These are phyloP conservation scores for Ajuga reptans DNA, from an alignment of 305 asterid species.

Conservation along the genomic window DNA sequence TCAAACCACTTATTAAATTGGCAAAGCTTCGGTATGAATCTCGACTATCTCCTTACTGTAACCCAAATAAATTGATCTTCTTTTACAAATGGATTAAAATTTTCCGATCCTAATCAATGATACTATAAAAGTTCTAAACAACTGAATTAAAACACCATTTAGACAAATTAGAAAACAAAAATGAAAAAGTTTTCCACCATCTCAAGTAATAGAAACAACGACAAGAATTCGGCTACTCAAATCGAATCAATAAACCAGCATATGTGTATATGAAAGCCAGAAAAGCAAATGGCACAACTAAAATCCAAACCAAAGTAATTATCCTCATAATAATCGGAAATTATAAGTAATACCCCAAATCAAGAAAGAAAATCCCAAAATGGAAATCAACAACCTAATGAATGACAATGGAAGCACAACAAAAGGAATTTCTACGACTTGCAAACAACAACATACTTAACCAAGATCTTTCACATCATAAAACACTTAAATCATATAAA, in stretches of 20 bases:
- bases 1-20: not conserved
- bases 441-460: constrained; percentile 17
- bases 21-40: not conserved
- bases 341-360: not conserved
- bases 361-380: constrained; percentile 2
- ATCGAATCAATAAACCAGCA: constrained; percentile 3
- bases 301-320: not conserved
- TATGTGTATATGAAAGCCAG: not conserved
- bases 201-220: not conserved
- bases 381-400: constrained; percentile 12
- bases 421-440: constrained; percentile 15
- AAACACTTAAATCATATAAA: constrained; percentile 6
- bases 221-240: not conserved
- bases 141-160: not conserved
- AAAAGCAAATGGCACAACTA: not conserved
- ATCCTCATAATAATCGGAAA: not conserved
- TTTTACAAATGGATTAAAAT: not conserved
- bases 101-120: not conserved
- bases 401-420: constrained; percentile 6
- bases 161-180: constrained; percentile 1
- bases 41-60: not conserved
- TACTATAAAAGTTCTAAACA: constrained; percentile 6
- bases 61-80: constrained; percentile 5
- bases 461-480: constrained; percentile 25
- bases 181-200: constrained; percentile 5